Percentiles rank a stretch among this genome's conserved stretches.
Evolutionary conservation across 176 grass and related monocot genomes (phyloP).

Genomic region (Leersia perrieri): DNA sequence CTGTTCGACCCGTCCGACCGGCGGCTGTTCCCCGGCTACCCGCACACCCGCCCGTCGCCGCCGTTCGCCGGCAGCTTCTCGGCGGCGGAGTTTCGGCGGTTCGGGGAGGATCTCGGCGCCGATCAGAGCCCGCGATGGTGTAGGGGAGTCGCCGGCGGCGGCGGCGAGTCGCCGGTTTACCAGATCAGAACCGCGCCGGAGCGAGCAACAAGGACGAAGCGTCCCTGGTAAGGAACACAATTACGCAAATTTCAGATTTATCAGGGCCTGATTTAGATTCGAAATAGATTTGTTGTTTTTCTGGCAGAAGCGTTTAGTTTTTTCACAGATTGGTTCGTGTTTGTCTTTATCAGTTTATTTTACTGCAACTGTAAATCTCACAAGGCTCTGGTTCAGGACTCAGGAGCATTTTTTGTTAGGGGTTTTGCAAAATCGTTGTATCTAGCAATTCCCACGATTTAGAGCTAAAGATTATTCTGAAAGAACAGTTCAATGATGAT

Average conservation of each 20-base stretch:
- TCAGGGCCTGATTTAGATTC: too few species aligned
- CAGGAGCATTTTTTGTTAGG: neutral
- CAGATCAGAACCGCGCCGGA: constrained; percentile 33
- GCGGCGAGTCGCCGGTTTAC: constrained; percentile 59
- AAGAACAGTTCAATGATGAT: neutral
- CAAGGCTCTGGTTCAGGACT: neutral
- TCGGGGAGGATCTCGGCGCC: neutral
- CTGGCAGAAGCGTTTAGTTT: neutral
- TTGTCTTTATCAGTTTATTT: neutral
- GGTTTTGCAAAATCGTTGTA: neutral
- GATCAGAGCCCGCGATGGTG: neutral
- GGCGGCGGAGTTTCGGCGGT: neutral
- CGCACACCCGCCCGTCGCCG: constrained; percentile 34
- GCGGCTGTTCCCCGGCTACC: constrained; percentile 47
- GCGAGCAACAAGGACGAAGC: neutral
- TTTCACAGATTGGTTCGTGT: neutral
- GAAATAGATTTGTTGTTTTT: neutral
- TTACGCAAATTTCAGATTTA: too few species aligned
- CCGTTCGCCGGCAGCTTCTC: neutral
- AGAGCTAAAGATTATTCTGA: neutral
- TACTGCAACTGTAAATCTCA: neutral
- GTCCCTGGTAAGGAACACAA: constrained; percentile 25
- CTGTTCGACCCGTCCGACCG: constrained; percentile 65
- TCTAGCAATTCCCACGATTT: neutral
- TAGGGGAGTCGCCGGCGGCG: too few species aligned